phyloP scores from a whole-genome alignment of 2,329 filamentous ascomycete species.

The Colletotrichum sp. region DNA sequence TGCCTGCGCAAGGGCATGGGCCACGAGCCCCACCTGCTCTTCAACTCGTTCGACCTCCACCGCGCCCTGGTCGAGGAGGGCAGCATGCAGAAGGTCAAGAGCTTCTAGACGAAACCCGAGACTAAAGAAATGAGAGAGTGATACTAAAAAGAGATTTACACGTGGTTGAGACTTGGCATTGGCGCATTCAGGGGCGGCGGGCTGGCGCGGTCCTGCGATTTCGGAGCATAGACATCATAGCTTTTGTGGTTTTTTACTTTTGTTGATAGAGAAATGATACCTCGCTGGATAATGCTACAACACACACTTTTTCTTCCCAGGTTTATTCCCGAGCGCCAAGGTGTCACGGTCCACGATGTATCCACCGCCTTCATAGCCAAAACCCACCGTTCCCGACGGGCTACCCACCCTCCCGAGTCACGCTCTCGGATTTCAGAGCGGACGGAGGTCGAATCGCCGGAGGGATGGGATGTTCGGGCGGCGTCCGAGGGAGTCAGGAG shows the following conservation, averaged over 20 bases:
- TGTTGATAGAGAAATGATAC: slow-evolving; percentile 15
- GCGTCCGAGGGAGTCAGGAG: background rate
- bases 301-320: background rate
- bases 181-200: background rate
- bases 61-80: slow-evolving; percentile 81
- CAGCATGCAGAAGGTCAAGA: slow-evolving; percentile 81
- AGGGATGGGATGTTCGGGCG: background rate
- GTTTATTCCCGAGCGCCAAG: background rate
- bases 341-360: background rate
- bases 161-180: background rate
- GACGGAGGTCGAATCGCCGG: background rate
- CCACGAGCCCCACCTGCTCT: slow-evolving; percentile 87
- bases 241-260: background rate
- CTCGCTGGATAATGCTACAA: slow-evolving; percentile 8
- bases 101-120: slow-evolving; percentile 49
- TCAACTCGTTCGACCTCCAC: slow-evolving; percentile 89
- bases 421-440: background rate
- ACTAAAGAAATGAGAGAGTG: background rate
- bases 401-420: background rate
- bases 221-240: background rate
- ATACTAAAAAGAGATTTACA: background rate
- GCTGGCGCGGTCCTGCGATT: background rate
- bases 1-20: slow-evolving; percentile 87
- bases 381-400: background rate
- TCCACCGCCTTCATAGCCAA: background rate